Base-by-base conservation (phyloP, 768 basidiomycete genomes). In the Naganishia kalamii region DNA sequence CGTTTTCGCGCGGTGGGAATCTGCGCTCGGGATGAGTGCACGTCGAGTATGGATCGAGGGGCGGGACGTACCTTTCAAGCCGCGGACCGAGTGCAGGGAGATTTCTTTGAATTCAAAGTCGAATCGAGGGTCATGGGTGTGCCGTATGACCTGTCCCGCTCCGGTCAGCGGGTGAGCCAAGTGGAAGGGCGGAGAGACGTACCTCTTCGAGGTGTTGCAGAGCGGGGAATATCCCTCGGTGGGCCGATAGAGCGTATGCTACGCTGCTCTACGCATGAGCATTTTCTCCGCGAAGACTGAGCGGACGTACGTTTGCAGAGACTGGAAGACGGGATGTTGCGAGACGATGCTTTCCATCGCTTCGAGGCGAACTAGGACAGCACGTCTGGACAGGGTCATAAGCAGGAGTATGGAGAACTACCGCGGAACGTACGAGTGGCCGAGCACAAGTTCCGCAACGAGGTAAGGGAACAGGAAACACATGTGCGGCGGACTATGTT, bases 291-390 rank as follows among this genome's bases (percentile, higher is more conserved):
- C 2, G 19, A 35, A 21, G 6, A 21, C 7, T 10, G 29, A 32
- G 11, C 8, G 54, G 7, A 57, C 54, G n/a, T 41, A 41, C 54
- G 54, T 57, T 25, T 57, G 33, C 3, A 57, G 37, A 8, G 54
- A 57, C 37, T 57, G 54, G 35, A 57, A 57, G 19, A 57, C 54
- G 3, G 54, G 54, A 35, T 57, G 54, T 23, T 57, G 54, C n/a
- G 54, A 57, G 37, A 57, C 54, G 35, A 57, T 57, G 17, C 54
- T 57, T 25, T 41, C 54, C 37, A 57, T 7, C 17, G 10, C 13
- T 19, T 37, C 27, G 33, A 40, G n/a, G 13, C 35, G 54, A 13
- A 57, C 35, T 13, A 57, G 13, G 8, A 23, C 35, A 40, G 35
- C 54, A 12, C 54, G 54, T 5, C 54, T 57, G 33, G 3, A 21